phyloP scores from a whole-genome alignment of 768 basidiomycete species.

The Naganishia friedmannii region DNA sequence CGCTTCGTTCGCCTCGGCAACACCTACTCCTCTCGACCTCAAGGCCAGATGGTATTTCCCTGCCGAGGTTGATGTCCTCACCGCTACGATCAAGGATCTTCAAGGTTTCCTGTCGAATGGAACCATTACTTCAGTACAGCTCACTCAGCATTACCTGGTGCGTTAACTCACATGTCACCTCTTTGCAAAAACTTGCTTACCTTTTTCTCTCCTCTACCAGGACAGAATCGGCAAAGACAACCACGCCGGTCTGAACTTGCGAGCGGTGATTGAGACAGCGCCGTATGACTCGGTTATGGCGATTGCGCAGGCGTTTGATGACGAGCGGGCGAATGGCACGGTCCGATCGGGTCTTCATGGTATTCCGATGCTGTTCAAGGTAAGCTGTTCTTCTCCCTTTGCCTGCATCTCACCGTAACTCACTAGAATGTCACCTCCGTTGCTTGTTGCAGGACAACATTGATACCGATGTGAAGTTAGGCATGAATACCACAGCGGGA shows the following conservation, averaged over 20 bases:
- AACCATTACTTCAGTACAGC: conserved; percentile 36
- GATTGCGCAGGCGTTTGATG: conserved; percentile 41
- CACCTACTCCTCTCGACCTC: background rate
- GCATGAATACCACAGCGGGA: conserved; percentile 46
- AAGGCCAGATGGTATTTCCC: conserved; percentile 19
- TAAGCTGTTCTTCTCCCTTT: background rate
- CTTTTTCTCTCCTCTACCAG: background rate
- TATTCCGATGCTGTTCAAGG: conserved; percentile 44
- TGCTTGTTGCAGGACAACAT: conserved; percentile 35
- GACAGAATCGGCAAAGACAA: conserved; percentile 41
- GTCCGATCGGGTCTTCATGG: conserved; percentile 38
- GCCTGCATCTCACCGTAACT: background rate
- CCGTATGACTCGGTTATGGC: conserved; percentile 36
- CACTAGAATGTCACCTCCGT: background rate
- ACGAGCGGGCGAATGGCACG: conserved; percentile 33
- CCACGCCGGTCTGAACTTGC: conserved; percentile 35
- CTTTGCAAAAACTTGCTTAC: background rate
- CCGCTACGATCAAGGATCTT: conserved; percentile 35
- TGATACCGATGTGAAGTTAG: conserved; percentile 38
- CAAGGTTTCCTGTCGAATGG: conserved; percentile 35
- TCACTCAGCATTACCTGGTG: conserved; percentile 36
- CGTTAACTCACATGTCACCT: background rate
- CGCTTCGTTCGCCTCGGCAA: background rate
- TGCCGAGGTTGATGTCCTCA: conserved; percentile 34
- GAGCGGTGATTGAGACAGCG: conserved; percentile 41